Evolutionary conservation across 306 rosid species (phyloP).

Genomic region (Macrotyloma uniflorum): DNA sequence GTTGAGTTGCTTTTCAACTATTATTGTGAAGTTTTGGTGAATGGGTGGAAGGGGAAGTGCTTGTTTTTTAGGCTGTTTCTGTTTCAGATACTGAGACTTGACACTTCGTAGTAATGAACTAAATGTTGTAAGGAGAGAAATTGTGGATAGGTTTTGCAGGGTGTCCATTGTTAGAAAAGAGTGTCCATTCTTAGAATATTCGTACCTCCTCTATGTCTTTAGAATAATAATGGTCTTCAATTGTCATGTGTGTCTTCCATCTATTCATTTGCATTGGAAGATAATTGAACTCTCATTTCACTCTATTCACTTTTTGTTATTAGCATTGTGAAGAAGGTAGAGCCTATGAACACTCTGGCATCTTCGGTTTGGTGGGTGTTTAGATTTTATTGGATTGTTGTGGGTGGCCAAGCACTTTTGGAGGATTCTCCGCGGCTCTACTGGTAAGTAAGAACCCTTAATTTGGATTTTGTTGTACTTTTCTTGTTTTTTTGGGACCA

Average conservation of each 20-base stretch:
- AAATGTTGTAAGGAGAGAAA: not conserved
- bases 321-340: constrained; percentile 69
- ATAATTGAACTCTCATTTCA: constrained; percentile 30
- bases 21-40: not conserved
- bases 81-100: not conserved
- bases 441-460: constrained; percentile 66
- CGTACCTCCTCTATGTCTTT: not conserved
- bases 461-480: constrained; percentile 6
- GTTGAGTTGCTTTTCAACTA: constrained; percentile 3
- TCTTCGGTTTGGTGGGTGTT: constrained; percentile 87
- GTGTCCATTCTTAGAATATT: not conserved
- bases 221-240: constrained; percentile 21
- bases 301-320: constrained; percentile 29
- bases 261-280: not conserved
- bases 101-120: constrained; percentile 3
- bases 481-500: not conserved
- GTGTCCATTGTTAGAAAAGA: no score
- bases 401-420: constrained; percentile 77
- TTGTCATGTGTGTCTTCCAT: constrained; percentile 16
- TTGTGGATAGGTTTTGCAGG: not conserved
- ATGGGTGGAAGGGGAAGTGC: constrained; percentile 7
- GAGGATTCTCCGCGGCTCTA: constrained; percentile 87
- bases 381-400: constrained; percentile 88
- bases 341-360: constrained; percentile 62
- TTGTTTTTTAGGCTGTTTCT: constrained; percentile 3